Evolutionary conservation across 164 flowering plant genomes (phyloP), one percentile per base, ranked within the genome.

Genomic region (Stephania japonica): DNA sequence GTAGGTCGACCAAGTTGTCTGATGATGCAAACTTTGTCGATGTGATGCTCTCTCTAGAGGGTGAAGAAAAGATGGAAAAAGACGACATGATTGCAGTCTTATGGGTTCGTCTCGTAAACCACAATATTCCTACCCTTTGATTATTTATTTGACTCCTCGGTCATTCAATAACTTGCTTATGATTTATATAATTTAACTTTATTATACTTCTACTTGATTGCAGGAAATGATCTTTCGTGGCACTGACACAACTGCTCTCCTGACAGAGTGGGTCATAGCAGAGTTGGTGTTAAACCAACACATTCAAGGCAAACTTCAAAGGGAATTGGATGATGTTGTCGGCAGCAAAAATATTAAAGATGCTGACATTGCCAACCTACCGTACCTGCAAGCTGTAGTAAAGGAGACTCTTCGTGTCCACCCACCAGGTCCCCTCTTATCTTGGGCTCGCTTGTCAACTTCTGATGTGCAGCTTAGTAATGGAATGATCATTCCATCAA

Each of bases 171-270:
- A 32, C 38, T 44, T 44, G 50, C 50, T 13, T 32, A 32, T 32
- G 50, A 44, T 44, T 53, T n/a, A 6, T 13, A 53, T 53, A 53
- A 7, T 53, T 53, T 4, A 7, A 2, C 6, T 6, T 1, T 32
- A 32, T 32, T 32, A 4, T 32, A 32, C 69, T 59, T 14, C 19
- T 72, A 42, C 5, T 73, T 43, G 23, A 11, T 44, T 73, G 59
- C 83, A 86, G 90, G 90, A 87, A 68, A 86, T 87, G 90, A 84
- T 86, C 9, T 86, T 86, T 72, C 71, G 90, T 0, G 90, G 90
- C 0, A 87, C 88, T 2, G 90, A 87, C 27, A 87, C 90, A n/a
- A 78, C 81, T 0, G 87, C 87, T 4, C 71, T 86, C 1, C 63
- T 87, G 10, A 81, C 82, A 0, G 90, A 87, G 76, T 86, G 90